Evolutionary conservation across 768 basidiomycete species (phyloP).

Genomic region (Paxillus rubicundulus): DNA sequence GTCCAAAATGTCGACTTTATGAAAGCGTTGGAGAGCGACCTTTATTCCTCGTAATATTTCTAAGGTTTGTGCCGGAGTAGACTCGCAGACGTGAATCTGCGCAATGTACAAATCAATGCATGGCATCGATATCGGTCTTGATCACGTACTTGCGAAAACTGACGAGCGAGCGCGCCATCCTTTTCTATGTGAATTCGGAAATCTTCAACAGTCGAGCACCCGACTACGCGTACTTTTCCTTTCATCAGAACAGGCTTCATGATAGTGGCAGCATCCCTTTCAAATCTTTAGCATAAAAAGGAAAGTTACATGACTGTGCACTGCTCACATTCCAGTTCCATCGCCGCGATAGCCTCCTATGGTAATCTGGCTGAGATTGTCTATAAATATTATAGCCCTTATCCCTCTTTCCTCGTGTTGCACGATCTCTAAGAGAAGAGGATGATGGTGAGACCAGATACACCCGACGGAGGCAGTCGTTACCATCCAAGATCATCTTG

Average conservation of each 20-base stretch:
- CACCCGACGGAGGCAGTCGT: background rate
- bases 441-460: background rate
- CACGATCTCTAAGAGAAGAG: slow-evolving; percentile 2
- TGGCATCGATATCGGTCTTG: no score
- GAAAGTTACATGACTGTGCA: background rate
- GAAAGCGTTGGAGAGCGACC: background rate
- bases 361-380: slow-evolving; percentile 7
- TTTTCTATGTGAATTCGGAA: slow-evolving; percentile 7
- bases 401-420: slow-evolving; percentile 6
- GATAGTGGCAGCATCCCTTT: slow-evolving; percentile 7
- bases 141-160: slow-evolving; percentile 4
- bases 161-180: slow-evolving; percentile 6
- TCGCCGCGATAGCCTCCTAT: slow-evolving; percentile 7
- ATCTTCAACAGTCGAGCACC: slow-evolving; percentile 8
- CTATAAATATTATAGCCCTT: slow-evolving; percentile 9
- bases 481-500: no score
- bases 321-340: slow-evolving; percentile 7
- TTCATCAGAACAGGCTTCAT: slow-evolving; percentile 7
- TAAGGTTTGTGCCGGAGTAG: background rate
- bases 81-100: slow-evolving; percentile 5
- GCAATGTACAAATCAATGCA: no score
- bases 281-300: background rate
- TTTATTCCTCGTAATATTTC: slow-evolving; percentile 5
- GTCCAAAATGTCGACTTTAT: slow-evolving; percentile 3
- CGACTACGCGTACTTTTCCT: slow-evolving; percentile 6